Base-by-base conservation (phyloP, 495 filamentous ascomycete species). In the Platismatia glauca region DNA sequence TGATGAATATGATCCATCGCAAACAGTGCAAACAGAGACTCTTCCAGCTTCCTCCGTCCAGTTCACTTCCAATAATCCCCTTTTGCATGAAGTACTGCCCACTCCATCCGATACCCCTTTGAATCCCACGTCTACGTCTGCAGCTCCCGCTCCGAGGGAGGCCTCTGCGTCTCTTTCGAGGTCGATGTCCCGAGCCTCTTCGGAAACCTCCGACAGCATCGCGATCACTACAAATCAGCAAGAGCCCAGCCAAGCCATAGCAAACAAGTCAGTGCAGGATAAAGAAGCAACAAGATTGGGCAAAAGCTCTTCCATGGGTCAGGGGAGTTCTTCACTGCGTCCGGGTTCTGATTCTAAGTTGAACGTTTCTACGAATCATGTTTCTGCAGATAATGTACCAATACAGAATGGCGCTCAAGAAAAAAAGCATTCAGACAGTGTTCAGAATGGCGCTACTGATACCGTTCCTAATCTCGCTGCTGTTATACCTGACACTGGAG, bases 321-420 rank as follows among this genome's bases (percentile, higher is more conserved):
- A 39, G 41, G 64, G 27, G 41, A 34, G 44, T 4, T 55, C 55
- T 44, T 44, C 60, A 50, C 53, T 57, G 53, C 50, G 33, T 33
- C 48, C 56, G 27, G 66, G 34, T 18, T 63, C 64, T 67, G 46
- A 50, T 75, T 77, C 79, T 75, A 73, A 76, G 77, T 76, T 81
- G 74, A 76, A 78, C 73, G 78, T 79, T 78, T 76, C 78, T 77
- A 80, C 73, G 79, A 78, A 81, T 81, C 78, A 72, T 74, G 73
- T 77, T 80, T 77, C 77, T 74, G 71, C 78, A 73, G 74, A 77
- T 75, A 77, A 81, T 85, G 78, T 84, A 81, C 77, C 78, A 74
- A 76, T 78, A 75, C 77, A 79, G 73, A 74, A 74, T 70, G 70
- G 75, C 79, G 74, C 73, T 73, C 77, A 81, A 73, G 76, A 75